Percentiles rank a stretch among this genome's conserved stretches.
These are phyloP conservation scores for Meyerozyma carpophila DNA, from an alignment of 1,139 yeast species.

Conservation along the genomic window DNA sequence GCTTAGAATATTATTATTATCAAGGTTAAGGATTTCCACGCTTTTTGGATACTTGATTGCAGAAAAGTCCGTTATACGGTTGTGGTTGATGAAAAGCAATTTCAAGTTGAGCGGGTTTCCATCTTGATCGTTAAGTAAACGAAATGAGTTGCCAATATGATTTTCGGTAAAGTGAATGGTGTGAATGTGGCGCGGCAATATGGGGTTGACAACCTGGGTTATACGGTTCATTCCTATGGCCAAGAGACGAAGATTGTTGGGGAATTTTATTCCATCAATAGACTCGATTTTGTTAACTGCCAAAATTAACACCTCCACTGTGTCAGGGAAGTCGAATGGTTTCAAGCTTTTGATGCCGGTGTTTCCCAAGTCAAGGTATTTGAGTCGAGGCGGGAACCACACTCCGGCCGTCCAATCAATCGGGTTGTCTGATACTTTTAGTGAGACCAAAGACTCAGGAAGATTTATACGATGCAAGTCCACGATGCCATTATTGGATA, in stretches of 20 bases:
- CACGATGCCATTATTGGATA: conserved; percentile 12
- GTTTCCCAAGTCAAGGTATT: conserved; percentile 13
- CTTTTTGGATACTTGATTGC: conserved; percentile 13
- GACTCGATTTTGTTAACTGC: conserved; percentile 19
- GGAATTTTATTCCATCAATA: conserved; percentile 17
- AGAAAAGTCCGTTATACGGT: conserved; percentile 9
- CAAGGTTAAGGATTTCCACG: conserved; percentile 16
- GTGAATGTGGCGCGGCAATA: conserved; percentile 12
- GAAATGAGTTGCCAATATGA: conserved; percentile 9
- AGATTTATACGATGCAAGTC: conserved; percentile 6
- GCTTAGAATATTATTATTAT: conserved; percentile 13
- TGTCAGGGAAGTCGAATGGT: conserved; percentile 14
- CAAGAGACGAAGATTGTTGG: conserved; percentile 12
- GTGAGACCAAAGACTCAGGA: conserved; percentile 7
- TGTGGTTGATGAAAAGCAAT: conserved; percentile 16
- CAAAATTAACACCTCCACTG: conserved; percentile 13
- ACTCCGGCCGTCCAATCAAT: conserved; percentile 15
- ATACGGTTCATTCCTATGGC: conserved; percentile 20
- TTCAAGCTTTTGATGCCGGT: conserved; percentile 13
- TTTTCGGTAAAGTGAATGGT: conserved; percentile 22
- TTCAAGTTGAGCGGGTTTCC: conserved; percentile 13
- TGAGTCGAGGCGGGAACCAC: conserved; percentile 6
- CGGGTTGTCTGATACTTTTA: conserved; percentile 20
- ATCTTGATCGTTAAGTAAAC: conserved; percentile 12
- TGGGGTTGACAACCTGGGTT: conserved; percentile 8